A percentile compares a stretch with the other conserved stretches of the same genome.
phyloP scores from a whole-genome alignment of 2,329 filamentous ascomycete species.

The Camptophora hylomeconis region DNA sequence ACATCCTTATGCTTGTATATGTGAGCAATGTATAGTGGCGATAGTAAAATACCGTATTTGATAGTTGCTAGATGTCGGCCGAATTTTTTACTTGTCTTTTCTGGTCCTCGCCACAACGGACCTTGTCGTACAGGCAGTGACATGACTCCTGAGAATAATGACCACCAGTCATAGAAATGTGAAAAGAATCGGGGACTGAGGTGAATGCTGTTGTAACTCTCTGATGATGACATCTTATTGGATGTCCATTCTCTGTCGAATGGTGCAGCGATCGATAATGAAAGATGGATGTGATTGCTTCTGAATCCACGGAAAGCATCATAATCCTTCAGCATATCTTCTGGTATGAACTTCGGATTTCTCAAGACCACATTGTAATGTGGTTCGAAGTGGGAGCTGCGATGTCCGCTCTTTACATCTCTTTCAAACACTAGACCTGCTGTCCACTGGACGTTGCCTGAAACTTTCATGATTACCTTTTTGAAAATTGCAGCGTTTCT shows the following conservation, averaged over 20 bases:
- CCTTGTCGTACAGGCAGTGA: conserved; percentile 90
- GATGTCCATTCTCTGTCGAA: conserved; percentile 76
- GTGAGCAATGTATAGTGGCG: conserved; percentile 86
- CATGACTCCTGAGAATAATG: conserved; percentile 87
- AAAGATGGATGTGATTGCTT: conserved; percentile 92
- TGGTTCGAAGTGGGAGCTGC: conserved; percentile 79
- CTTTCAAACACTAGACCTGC: conserved; percentile 86
- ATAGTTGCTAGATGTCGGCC: conserved; percentile 93
- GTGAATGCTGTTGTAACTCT: conserved; percentile 93
- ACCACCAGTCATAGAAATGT: conserved; percentile 98
- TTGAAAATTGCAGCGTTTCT: conserved; percentile 79
- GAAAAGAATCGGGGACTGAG: conserved; percentile 93
- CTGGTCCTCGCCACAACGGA: conserved; percentile 74
- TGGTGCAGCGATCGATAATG: conserved; percentile 78
- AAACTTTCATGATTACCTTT: conserved; percentile 97
- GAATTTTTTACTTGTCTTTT: conserved; percentile 98
- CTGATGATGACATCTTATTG: conserved; percentile 59
- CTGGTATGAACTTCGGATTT: conserved; percentile 60
- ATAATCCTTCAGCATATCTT: conserved; percentile 42
- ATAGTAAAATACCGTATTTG: conserved; percentile 89
- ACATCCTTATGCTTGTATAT: conserved; percentile 98
- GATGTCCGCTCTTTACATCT: conserved; percentile 55
- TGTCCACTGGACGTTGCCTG: conserved; percentile 87
- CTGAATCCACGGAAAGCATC: conserved; percentile 96
- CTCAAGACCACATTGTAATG: conserved; percentile 87